Percentiles rank a stretch among this genome's conserved stretches.
These are phyloP conservation scores for Paramecium sexaurelia DNA, from an alignment of 73 alveolate species.

Conservation along the genomic window DNA sequence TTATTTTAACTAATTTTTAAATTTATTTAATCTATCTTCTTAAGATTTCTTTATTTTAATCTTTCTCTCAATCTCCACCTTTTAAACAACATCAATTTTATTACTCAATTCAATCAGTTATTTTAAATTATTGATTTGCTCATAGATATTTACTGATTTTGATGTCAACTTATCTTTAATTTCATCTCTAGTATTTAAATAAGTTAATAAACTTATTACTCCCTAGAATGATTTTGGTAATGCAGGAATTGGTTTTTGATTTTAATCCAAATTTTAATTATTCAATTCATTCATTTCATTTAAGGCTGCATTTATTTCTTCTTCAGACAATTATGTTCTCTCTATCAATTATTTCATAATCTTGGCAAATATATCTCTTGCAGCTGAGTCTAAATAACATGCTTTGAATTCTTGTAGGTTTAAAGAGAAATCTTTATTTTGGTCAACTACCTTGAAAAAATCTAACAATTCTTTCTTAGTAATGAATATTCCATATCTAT, in stretches of 20 bases:
- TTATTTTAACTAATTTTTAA: not conserved
- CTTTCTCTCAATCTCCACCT: slow-evolving; percentile 13
- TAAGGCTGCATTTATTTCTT: not conserved
- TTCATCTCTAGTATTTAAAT: slow-evolving; percentile 33
- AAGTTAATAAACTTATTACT: not conserved
- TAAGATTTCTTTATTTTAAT: not conserved
- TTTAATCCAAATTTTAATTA: not conserved
- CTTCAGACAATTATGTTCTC: not conserved
- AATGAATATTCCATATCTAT: slow-evolving; percentile 26
- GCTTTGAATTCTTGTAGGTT: slow-evolving; percentile 46
- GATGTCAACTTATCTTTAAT: slow-evolving; percentile 1
- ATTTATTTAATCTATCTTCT: not conserved
- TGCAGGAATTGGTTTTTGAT: not conserved
- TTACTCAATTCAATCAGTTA: not conserved
- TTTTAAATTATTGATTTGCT: not conserved
- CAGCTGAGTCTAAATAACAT: slow-evolving; percentile 6
- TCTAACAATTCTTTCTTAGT: slow-evolving; percentile 14
- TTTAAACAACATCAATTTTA: slow-evolving; percentile 33
- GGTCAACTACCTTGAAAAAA: slow-evolving; percentile 35
- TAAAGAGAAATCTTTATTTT: slow-evolving; percentile 27
- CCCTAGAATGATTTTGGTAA: slow-evolving; percentile 20
- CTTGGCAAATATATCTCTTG: not conserved
- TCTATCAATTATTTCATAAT: not conserved
- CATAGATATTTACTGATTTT: not conserved
- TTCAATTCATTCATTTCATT: slow-evolving; percentile 34